Percentiles rank a stretch among this genome's conserved stretches.
Evolutionary conservation across 2,329 filamentous ascomycete species (phyloP).

Genomic region (Ceratocystis papillata): DNA sequence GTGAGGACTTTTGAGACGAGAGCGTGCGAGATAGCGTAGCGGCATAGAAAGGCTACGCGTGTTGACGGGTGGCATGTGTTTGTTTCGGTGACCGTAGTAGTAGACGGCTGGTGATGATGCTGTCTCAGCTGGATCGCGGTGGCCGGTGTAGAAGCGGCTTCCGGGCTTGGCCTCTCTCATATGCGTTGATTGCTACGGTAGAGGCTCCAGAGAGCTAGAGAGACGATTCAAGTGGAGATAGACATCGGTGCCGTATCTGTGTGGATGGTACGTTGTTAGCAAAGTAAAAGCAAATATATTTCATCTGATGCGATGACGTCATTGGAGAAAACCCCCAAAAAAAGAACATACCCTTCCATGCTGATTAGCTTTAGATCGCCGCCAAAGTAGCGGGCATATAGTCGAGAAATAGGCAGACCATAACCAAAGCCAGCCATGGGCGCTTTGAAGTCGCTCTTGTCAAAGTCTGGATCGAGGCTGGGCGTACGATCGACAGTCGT

Average conservation of each 20-base stretch:
- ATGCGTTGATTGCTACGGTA: constrained; percentile 90
- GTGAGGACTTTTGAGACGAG: constrained; percentile 46
- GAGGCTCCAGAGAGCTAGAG: constrained; percentile 86
- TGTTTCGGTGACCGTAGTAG: constrained; percentile 24
- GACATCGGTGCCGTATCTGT: constrained; percentile 91
- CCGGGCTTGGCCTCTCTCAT: constrained; percentile 50
- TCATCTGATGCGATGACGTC: background rate
- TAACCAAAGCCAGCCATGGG: constrained; percentile 99
- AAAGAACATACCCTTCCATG: constrained; percentile 79
- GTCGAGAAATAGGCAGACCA: constrained; percentile 79
- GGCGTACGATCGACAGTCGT: constrained; percentile 95
- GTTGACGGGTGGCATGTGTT: constrained; percentile 28
- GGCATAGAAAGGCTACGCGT: constrained; percentile 53
- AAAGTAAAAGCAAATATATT: background rate
- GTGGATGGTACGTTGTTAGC: constrained; percentile 17
- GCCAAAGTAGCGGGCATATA: constrained; percentile 95
- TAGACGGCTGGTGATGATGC: constrained; percentile 31
- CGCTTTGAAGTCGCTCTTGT: constrained; percentile 98
- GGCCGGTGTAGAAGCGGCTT: constrained; percentile 22
- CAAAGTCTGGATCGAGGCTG: constrained; percentile 90
- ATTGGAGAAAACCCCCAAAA: constrained; percentile 10
- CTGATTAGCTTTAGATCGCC: constrained; percentile 95
- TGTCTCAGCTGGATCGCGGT: constrained; percentile 33
- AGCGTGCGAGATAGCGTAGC: constrained; percentile 49
- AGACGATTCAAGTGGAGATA: constrained; percentile 96